Base-by-base conservation (phyloP, 1,139 yeast species). In the Spencermartinsiella ligniputridi region DNA sequence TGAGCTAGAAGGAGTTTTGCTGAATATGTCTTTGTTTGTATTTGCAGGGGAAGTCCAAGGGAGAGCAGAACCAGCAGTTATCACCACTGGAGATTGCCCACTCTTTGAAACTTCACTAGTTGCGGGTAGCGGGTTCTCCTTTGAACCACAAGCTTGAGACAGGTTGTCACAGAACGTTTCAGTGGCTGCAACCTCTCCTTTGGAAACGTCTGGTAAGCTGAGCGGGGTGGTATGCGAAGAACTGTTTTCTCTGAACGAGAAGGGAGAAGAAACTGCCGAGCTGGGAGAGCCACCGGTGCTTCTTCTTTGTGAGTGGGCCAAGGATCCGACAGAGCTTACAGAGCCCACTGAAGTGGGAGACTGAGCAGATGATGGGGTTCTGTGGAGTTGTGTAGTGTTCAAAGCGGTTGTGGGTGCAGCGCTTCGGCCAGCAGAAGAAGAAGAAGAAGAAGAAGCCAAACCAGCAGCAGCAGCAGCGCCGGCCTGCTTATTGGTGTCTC, bases 71-170 rank as follows among this genome's bases (percentile, higher is more conserved):
- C 53, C 49, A 5, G 53, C 53, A 6, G 54, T 52, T 12, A 55
- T 47, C 8, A 50, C 48, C 4, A 52, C 48, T 2, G 54, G 48
- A 2, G 49, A 43, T 3, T 44, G 42, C 9, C 47, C 48, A 21
- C 39, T 44, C 36, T 8, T 33, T 16, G 45, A 32, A 19, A 42
- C 33, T 21, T 42, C 15, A 24, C 16, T 16, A 8, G 50, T 55
- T 37, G 76, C 75, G 6, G 96, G 95, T 6, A 81, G 63, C 2
- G 95, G 95, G 49, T 55, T 43, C 16, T 56, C 59, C 30, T 49
- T 49, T n/a, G 82, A 82, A 15, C 96, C 97, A 64, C 97, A 90
- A 0, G 90, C 97, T 61, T 80, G 76, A 51, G 78, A 77, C 55
- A 90, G 71, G 56, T 81, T 78, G 21, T 75, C 76, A 60, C 97